These are phyloP conservation scores for Xerocomus potaroensis DNA, from an alignment of 768 basidiomycete species.

Conservation along the genomic window DNA sequence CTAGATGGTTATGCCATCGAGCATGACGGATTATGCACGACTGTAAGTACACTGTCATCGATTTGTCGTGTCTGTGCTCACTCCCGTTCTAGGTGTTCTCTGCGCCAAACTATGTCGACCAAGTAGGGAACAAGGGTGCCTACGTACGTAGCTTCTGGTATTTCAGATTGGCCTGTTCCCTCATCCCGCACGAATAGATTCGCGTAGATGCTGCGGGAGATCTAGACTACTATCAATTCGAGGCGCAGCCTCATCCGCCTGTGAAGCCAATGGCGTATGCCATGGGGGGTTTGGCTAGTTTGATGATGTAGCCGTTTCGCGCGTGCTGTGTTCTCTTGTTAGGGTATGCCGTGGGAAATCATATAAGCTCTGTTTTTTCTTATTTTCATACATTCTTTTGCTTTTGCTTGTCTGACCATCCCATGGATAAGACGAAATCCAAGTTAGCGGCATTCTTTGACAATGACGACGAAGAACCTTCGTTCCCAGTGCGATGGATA, in stretches of 20 bases:
- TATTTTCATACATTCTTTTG: not conserved
- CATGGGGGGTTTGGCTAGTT: conserved; percentile 55
- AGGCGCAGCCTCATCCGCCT: conserved; percentile 82
- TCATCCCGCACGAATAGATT: conserved; percentile 44
- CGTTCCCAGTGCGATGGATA: conserved; percentile 91
- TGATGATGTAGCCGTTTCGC: conserved; percentile 57
- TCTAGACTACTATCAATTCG: conserved; percentile 74
- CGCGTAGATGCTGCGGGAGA: conserved; percentile 77
- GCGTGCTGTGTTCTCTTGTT: not conserved
- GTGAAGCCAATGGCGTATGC: conserved; percentile 93
- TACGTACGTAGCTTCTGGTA: conserved; percentile 52
- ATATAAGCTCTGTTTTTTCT: not conserved
- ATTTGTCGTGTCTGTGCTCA: conserved; percentile 9
- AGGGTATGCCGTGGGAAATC: conserved; percentile 24
- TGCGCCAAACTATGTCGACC: conserved; percentile 94
- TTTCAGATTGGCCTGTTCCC: conserved; percentile 1
- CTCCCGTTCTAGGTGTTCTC: conserved; percentile 65
- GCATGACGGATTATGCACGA: conserved; percentile 91
- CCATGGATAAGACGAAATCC: conserved; percentile 36
- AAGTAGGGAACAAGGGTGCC: conserved; percentile 87
- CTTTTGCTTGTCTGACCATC: conserved; percentile 3
- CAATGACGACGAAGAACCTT: conserved; percentile 78
- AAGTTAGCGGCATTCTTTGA: conserved; percentile 79
- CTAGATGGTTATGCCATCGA: conserved; percentile 92
- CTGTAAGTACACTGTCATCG: conserved; percentile 43